phyloP scores from a whole-genome alignment of 2,329 filamentous ascomycete species.

The Huntiella moniliformis region DNA sequence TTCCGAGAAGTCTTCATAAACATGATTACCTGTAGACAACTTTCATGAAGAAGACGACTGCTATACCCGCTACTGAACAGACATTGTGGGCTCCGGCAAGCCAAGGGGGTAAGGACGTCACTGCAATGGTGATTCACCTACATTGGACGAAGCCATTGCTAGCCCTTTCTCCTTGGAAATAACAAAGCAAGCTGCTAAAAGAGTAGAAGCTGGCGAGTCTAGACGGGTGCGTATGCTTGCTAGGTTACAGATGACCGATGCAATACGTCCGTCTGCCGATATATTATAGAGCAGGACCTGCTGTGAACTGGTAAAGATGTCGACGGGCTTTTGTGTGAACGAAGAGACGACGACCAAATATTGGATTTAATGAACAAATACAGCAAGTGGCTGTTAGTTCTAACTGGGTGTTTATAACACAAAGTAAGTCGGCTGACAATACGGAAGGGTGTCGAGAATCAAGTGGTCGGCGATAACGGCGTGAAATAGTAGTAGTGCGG shows the following conservation, averaged over 20 bases:
- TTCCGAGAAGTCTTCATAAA: too few species aligned
- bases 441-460: not conserved
- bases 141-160: slow-evolving; percentile 13
- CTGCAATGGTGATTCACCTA: slow-evolving; percentile 12
- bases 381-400: not conserved
- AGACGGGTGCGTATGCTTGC: slow-evolving; percentile 7
- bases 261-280: slow-evolving; percentile 7
- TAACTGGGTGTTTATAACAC: not conserved
- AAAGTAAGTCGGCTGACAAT: not conserved
- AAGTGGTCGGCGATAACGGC: not conserved
- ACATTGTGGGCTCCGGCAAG: slow-evolving; percentile 5
- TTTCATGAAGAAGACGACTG: not conserved
- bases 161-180: slow-evolving; percentile 12
- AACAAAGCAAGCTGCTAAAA: slow-evolving; percentile 10
- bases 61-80: not conserved
- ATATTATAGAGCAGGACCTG: not conserved
- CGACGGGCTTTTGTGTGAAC: not conserved
- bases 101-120: slow-evolving; percentile 12
- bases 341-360: not conserved
- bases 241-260: not conserved
- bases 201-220: slow-evolving; percentile 9
- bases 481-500: not conserved
- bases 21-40: too few species aligned
- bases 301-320: not conserved
- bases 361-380: not conserved